Base-by-base conservation (phyloP, 768 basidiomycete genomes). In the Tremella mesenterica region DNA sequence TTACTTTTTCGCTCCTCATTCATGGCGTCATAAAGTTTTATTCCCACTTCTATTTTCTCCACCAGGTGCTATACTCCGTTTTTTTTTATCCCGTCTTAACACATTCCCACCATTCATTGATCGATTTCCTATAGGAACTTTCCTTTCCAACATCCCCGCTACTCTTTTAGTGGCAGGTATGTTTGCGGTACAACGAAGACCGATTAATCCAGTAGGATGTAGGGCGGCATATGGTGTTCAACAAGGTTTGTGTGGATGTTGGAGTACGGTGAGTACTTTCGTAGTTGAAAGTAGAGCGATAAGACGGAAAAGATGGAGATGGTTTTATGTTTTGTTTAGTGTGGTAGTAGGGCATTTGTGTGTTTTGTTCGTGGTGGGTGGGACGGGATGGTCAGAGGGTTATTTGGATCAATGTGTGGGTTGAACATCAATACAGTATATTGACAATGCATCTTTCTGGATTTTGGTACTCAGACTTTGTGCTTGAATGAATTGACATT, bases 181-280 rank as follows among this genome's bases (percentile, higher is more conserved):
- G 61, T 83, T 81, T 61, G 81, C 86, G 47, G 71, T 89, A 38
- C 86, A 89, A 69, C 80, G 31, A 4, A 26, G 34, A 52, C 75
- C 75, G 10, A 26, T 50, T 0, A 27, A 9, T 8, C 44, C 31
- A 4, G 34, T 48, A 12, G 18, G 29, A 21, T 60, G 55, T 31
- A 60, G 55, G 38, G 76, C 88, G 18, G 72, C 96, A 36, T 84
- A 87, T 66, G 92, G 89, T 1, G 74, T 97, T 31, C 77, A 78
- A 21, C 89, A 96, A 69, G 95, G 95, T 6, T 96, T 89, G 68
- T 96, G 92, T 69, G 95, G 91, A 10, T 91, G 89, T 75, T 77
- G 97, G 61, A 92, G 85, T 1, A 99, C 95, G 1, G 80, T 99
- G 61, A 89, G 86, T 71, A 97, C 92, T 16, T 93, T 97, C 66